Percentiles rank a stretch among this genome's conserved stretches.
phyloP scores from a whole-genome alignment of 2,329 filamentous ascomycete genomes.

The Diaporthe humulicola region DNA sequence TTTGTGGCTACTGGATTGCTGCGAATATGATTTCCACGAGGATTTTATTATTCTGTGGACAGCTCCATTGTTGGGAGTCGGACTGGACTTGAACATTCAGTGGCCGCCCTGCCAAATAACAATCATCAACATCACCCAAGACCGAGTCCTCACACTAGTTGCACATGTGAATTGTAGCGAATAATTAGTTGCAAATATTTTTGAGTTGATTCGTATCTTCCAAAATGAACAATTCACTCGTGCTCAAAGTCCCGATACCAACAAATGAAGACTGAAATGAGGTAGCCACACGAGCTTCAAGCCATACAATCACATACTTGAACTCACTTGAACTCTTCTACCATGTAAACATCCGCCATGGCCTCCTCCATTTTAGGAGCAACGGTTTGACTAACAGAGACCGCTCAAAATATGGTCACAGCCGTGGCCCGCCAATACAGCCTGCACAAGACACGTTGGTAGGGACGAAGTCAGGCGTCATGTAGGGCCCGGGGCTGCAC shows the following conservation, averaged over 20 bases:
- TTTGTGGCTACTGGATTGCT: background rate
- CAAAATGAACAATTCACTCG: background rate
- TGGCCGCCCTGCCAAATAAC: background rate
- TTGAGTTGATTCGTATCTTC: background rate
- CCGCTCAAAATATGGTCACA: too few species aligned
- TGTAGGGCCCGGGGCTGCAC: background rate
- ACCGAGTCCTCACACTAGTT: too few species aligned
- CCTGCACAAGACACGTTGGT: slow-evolving; percentile 5
- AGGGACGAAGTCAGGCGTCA: background rate
- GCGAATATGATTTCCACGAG: too few species aligned
- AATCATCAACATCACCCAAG: background rate
- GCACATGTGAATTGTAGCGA: background rate
- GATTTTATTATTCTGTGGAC: too few species aligned
- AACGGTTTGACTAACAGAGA: background rate
- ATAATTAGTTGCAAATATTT: background rate
- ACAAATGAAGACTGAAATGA: background rate
- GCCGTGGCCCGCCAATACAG: background rate
- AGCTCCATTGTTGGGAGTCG: background rate
- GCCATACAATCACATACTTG: background rate
- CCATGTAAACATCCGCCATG: background rate
- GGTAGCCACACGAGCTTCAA: too few species aligned
- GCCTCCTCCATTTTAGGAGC: too few species aligned
- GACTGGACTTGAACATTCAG: background rate
- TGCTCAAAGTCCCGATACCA: background rate
- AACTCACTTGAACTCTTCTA: background rate